A percentile compares a stretch with the other conserved stretches of the same genome.
Conservation (phyloP, 176 grass and related monocot species). For the Eragrostis curvula region DNA sequence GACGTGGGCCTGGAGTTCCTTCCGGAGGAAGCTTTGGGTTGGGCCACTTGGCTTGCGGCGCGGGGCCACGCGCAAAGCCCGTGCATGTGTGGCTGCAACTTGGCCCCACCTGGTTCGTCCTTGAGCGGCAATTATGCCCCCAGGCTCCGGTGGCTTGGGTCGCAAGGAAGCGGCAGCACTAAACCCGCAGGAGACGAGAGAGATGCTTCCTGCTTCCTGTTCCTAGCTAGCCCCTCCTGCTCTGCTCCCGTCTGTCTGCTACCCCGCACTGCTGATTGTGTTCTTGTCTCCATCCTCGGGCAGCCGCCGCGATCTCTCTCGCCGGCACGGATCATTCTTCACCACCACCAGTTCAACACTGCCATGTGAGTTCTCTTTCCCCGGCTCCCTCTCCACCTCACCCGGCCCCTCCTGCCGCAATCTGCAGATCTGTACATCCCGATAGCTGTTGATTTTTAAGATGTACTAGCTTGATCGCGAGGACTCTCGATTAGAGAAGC, state of each 20-base stretch:
- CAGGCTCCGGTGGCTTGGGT: conserved; percentile 15
- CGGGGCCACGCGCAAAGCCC: background rate
- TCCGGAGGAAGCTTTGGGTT: background rate
- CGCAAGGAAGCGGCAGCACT: conserved; percentile 6
- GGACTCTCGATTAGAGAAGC: background rate
- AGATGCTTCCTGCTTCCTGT: background rate
- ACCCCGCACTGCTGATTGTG: background rate
- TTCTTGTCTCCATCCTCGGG: background rate
- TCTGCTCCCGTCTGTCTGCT: background rate
- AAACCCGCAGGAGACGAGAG: background rate
- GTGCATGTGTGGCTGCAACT: background rate
- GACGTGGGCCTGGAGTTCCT: background rate
- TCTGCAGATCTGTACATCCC: background rate
- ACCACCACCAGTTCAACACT: background rate
- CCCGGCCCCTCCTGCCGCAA: background rate
- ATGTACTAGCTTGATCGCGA: background rate
- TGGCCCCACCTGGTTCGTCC: background rate
- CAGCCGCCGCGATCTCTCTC: background rate
- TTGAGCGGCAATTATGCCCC: background rate
- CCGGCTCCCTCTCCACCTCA: background rate
- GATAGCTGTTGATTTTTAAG: background rate
- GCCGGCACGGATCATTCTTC: background rate
- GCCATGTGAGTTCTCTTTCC: background rate
- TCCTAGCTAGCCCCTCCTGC: background rate
- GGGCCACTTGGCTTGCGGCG: background rate